These are phyloP conservation scores for Trametes versicolor DNA, from an alignment of 1,284 basidiomycete genomes.

Conservation along the genomic window DNA sequence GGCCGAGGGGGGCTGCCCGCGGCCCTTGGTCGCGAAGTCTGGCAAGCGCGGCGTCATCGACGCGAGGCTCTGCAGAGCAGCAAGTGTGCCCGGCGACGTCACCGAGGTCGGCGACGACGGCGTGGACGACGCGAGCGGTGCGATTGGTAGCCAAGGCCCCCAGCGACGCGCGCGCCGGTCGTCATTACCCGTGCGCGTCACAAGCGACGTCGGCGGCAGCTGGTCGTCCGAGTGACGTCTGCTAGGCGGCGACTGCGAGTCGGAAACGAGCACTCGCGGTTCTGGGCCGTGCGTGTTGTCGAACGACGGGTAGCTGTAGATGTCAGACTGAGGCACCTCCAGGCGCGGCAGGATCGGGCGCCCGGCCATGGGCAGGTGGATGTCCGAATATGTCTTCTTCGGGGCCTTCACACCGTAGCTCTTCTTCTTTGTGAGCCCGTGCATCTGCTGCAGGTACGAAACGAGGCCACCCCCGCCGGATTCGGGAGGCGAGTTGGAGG, in stretches of 20 bases:
- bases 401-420: constrained; percentile 38
- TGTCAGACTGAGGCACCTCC: constrained; percentile 37
- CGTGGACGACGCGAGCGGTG: constrained; percentile 30
- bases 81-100: constrained; percentile 30
- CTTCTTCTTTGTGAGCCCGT: constrained; percentile 46
- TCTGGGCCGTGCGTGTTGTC: constrained; percentile 21
- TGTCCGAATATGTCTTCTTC: constrained; percentile 39
- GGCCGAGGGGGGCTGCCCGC: constrained; percentile 5
- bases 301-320: constrained; percentile 36
- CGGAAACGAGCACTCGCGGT: constrained; percentile 19
- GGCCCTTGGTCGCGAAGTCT: constrained; percentile 34
- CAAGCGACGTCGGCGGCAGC: constrained; percentile 27
- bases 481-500: constrained; percentile 26
- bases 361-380: constrained; percentile 31
- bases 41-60: constrained; percentile 41
- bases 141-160: constrained; percentile 41
- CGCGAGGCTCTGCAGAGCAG: constrained; percentile 40
- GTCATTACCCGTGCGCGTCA: constrained; percentile 28
- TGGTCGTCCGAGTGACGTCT: constrained; percentile 33
- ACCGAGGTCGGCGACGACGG: constrained; percentile 34
- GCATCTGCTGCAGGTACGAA: constrained; percentile 45
- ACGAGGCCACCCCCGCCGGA: constrained; percentile 39
- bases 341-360: constrained; percentile 45
- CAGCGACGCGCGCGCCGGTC: constrained; percentile 37
- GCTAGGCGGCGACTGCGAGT: constrained; percentile 24